phyloP scores from a whole-genome alignment of 148 eudicot species.

The Rhododendron williamsianum region DNA sequence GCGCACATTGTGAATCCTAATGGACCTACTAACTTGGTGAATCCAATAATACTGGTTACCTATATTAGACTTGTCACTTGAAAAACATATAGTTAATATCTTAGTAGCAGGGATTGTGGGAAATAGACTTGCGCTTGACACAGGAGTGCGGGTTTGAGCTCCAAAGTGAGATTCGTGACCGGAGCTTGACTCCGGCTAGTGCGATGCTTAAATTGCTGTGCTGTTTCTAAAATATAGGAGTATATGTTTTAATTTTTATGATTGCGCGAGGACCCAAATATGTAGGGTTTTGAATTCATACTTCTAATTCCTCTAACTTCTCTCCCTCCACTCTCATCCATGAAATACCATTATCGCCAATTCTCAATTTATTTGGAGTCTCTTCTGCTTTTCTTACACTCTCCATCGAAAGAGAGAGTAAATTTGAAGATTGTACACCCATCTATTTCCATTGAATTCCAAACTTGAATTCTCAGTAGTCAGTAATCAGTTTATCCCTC shows the following conservation, averaged over 20 bases:
- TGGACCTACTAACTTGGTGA: neutral
- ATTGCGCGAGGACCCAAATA: neutral
- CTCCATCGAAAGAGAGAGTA: neutral
- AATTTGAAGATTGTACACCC: neutral
- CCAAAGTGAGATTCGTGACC: neutral
- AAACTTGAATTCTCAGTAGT: neutral
- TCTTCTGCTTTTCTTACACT: neutral
- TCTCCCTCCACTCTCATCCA: neutral
- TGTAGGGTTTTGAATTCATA: neutral
- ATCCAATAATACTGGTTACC: neutral
- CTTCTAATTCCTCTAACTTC: neutral
- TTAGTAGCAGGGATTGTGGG: neutral
- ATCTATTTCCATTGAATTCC: neutral
- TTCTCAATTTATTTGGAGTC: neutral
- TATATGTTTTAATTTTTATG: neutral
- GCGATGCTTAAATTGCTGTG: neutral
- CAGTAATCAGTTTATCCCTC: neutral
- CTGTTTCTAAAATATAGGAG: neutral
- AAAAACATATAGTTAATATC: neutral
- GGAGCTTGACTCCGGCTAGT: neutral
- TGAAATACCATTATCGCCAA: neutral
- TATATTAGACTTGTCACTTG: neutral
- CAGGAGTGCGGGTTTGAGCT: neutral
- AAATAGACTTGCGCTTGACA: neutral
- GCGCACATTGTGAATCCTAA: neutral